Conservation (phyloP, 352 stramenopile species). For the Pythium chondricola region DNA sequence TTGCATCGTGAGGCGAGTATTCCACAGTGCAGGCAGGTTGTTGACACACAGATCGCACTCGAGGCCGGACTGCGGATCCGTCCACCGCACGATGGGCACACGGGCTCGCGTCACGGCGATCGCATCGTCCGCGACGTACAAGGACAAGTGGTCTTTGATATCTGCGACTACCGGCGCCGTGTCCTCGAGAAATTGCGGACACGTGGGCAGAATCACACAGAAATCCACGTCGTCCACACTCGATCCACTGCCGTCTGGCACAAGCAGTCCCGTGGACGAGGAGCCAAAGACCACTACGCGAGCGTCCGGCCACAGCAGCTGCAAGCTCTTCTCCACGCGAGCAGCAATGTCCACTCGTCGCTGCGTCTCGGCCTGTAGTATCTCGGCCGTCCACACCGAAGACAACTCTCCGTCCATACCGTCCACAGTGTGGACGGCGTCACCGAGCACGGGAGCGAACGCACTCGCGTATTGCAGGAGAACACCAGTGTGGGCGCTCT, state of each 20-base stretch:
- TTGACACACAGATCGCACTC: slow-evolving; percentile 77
- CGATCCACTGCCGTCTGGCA: neutral
- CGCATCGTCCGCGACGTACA: slow-evolving; percentile 31
- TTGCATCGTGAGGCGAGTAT: slow-evolving; percentile 49
- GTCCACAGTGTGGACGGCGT: neutral
- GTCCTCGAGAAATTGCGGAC: slow-evolving; percentile 34
- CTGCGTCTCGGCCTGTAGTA: slow-evolving; percentile 15
- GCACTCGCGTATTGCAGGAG: slow-evolving; percentile 23
- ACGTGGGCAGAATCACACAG: slow-evolving; percentile 60
- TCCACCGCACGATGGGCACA: slow-evolving; percentile 64
- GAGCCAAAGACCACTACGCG: slow-evolving; percentile 65
- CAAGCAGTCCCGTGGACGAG: slow-evolving; percentile 42
- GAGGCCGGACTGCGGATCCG: slow-evolving; percentile 29
- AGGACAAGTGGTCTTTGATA: slow-evolving; percentile 56
- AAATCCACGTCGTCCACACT: slow-evolving; percentile 59
- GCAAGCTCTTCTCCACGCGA: slow-evolving; percentile 36
- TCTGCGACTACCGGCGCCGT: slow-evolving; percentile 46
- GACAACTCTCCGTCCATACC: neutral
- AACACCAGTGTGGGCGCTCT: slow-evolving; percentile 32
- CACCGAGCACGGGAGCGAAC: slow-evolving; percentile 1
- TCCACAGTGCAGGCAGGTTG: slow-evolving; percentile 77
- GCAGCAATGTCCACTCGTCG: slow-evolving; percentile 23
- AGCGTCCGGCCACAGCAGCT: slow-evolving; percentile 61
- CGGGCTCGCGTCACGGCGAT: slow-evolving; percentile 43
- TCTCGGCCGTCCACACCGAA: neutral